Conservation (phyloP, 768 basidiomycete genomes). For the Amylocystis lapponica region DNA sequence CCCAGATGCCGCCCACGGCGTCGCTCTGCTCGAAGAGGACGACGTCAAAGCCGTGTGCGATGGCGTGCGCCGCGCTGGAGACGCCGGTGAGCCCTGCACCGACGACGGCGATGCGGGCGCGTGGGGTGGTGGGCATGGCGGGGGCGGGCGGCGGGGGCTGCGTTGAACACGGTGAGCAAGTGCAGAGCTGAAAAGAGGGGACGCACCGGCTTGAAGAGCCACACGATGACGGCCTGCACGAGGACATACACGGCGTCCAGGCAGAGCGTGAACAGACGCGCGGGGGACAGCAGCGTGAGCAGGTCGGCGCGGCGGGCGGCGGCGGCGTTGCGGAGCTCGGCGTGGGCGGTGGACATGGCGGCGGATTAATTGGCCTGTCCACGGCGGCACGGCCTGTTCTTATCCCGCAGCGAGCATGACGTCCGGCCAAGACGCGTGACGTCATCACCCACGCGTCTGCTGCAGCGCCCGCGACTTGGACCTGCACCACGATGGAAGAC, state of each 20-base stretch:
- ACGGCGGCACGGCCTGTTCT: not conserved
- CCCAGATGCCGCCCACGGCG: conserved; percentile 40
- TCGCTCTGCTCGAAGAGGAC: conserved; percentile 37
- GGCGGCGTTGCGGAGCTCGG: not conserved
- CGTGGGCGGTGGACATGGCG: not conserved
- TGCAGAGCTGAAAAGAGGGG: not conserved
- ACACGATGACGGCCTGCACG: conserved; percentile 31
- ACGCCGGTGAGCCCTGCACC: conserved; percentile 48
- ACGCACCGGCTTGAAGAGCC: conserved; percentile 36
- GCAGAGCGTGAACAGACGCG: conserved; percentile 5
- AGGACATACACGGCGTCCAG: conserved; percentile 28
- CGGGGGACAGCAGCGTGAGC: conserved; percentile 6
- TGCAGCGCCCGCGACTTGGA: not conserved
- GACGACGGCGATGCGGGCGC: conserved; percentile 43
- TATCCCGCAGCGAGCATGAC: not conserved
- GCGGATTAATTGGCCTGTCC: not conserved
- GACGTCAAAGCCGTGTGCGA: conserved; percentile 48
- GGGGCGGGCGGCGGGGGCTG: conserved; percentile 1
- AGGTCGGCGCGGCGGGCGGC: not conserved
- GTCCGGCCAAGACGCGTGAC: not conserved
- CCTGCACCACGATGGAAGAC: conserved; percentile 40
- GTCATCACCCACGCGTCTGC: not conserved
- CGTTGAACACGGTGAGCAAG: not conserved
- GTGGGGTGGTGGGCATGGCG: conserved; percentile 25
- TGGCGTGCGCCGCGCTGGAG: conserved; percentile 46